Conservation (phyloP, 2,329 filamentous ascomycete genomes). For the Bipolaris zeicola region DNA sequence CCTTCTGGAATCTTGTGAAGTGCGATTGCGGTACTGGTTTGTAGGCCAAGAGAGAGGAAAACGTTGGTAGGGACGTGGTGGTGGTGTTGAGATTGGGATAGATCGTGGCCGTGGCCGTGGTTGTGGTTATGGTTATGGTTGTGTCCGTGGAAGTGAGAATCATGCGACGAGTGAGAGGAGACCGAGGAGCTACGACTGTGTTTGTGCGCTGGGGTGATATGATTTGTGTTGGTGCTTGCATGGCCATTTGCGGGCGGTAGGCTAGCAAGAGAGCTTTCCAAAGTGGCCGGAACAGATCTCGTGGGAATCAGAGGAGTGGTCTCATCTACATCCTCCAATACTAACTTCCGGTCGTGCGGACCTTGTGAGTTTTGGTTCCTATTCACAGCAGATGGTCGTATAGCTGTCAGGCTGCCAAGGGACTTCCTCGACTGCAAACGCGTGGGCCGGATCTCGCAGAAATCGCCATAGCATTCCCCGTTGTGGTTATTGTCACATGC, state of each 20-base stretch:
- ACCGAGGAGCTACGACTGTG: constrained; percentile 22
- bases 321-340: constrained; percentile 40
- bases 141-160: constrained; percentile 8
- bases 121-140: constrained; percentile 2
- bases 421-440: constrained; percentile 31
- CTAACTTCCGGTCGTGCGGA: constrained; percentile 36
- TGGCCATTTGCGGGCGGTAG: constrained; percentile 21
- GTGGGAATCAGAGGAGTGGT: constrained; percentile 28
- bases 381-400: constrained; percentile 26
- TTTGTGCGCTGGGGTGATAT: constrained; percentile 14
- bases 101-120: constrained; percentile 12
- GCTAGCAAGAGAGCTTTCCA: constrained; percentile 29
- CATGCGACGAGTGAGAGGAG: constrained; percentile 5
- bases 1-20: constrained; percentile 92
- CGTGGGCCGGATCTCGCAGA: constrained; percentile 46
- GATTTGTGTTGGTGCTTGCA: constrained; percentile 6
- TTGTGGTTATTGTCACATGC: constrained; percentile 62
- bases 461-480: constrained; percentile 66
- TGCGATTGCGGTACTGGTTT: constrained; percentile 93
- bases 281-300: constrained; percentile 30
- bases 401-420: constrained; percentile 18
- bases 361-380: constrained; percentile 32
- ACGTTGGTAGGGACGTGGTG: constrained; percentile 95
- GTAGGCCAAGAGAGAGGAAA: constrained; percentile 92
- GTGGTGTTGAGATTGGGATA: constrained; percentile 69